phyloP scores from a whole-genome alignment of 345 rosid species.

The Cardamine chenopodiifolia region DNA sequence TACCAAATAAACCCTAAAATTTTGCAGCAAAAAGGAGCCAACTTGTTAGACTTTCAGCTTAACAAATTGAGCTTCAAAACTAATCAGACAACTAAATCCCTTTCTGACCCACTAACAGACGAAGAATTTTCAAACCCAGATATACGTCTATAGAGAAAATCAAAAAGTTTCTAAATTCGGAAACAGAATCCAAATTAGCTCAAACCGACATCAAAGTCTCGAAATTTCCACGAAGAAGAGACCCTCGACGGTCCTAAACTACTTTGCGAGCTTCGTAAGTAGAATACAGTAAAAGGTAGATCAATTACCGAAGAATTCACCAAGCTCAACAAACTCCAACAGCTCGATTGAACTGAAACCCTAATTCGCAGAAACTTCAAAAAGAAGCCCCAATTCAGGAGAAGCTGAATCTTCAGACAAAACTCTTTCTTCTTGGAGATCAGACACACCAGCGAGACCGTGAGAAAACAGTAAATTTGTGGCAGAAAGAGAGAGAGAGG shows the following conservation, averaged over 20 bases:
- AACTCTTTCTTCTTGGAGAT: slow-evolving; percentile 23
- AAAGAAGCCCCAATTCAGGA: slow-evolving; percentile 11
- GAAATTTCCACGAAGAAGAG: slow-evolving; percentile 10
- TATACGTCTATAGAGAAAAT: not conserved
- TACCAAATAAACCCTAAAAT: slow-evolving; percentile 34
- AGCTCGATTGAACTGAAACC: slow-evolving; percentile 46
- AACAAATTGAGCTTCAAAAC: slow-evolving; percentile 25
- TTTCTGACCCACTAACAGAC: not conserved
- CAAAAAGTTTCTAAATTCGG: slow-evolving; percentile 16
- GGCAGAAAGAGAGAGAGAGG: slow-evolving; percentile 12
- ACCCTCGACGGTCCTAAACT: not conserved
- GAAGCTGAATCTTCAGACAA: slow-evolving; percentile 12
- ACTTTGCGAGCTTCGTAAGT: slow-evolving; percentile 19
- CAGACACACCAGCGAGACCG: slow-evolving; percentile 36
- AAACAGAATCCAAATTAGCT: slow-evolving; percentile 29
- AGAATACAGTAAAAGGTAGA: slow-evolving; percentile 5
- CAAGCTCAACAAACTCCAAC: slow-evolving; percentile 21
- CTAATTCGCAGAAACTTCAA: slow-evolving; percentile 25
- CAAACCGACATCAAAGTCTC: slow-evolving; percentile 18
- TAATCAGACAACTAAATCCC: slow-evolving; percentile 1
- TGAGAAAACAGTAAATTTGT: slow-evolving; percentile 28
- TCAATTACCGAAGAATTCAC: slow-evolving; percentile 38
- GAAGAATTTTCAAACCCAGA: not conserved
- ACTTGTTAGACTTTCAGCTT: slow-evolving; percentile 24
- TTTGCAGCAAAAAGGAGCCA: slow-evolving; percentile 37